Percentiles rank a stretch among this genome's conserved stretches.
Conservation (phyloP, 176 grass and related monocot genomes). For the Cocos nucifera region DNA sequence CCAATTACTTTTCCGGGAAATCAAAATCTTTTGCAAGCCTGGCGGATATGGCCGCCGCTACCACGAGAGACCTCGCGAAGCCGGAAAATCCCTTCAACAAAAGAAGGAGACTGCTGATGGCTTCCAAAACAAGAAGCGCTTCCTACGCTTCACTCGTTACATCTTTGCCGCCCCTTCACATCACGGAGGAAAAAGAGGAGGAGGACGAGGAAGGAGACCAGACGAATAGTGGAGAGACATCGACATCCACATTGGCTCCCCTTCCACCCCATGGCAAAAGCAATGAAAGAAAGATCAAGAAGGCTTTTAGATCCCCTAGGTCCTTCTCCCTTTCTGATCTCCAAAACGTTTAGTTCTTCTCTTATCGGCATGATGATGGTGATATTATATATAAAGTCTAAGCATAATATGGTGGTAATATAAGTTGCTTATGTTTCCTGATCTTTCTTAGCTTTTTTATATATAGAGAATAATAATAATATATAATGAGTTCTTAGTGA, state of each 20-base stretch:
- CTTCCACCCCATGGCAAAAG: neutral
- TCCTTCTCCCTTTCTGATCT: slow-evolving; percentile 72
- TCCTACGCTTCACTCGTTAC: slow-evolving; percentile 56
- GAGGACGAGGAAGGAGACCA: slow-evolving; percentile 36
- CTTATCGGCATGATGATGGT: too few relatives aligned
- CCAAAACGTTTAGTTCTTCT: slow-evolving; percentile 20
- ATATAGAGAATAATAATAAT: too few relatives aligned
- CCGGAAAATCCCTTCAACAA: slow-evolving; percentile 95
- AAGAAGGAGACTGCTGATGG: slow-evolving; percentile 41
- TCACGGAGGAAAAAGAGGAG: slow-evolving; percentile 39
- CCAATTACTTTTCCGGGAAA: slow-evolving; percentile 81
- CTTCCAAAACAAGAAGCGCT: slow-evolving; percentile 37
- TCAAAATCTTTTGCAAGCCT: slow-evolving; percentile 79
- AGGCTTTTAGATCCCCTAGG: slow-evolving; percentile 42
- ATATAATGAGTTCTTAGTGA: too few relatives aligned
- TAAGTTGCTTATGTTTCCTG: too few relatives aligned
- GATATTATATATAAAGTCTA: too few relatives aligned
- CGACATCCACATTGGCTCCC: neutral
- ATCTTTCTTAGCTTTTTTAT: too few relatives aligned
- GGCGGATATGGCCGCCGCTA: slow-evolving; percentile 34
- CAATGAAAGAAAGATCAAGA: slow-evolving; percentile 14
- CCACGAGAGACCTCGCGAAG: slow-evolving; percentile 55
- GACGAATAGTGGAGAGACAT: neutral
- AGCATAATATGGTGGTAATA: too few relatives aligned
- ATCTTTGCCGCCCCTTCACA: slow-evolving; percentile 35